Evolutionary conservation across 371 early-diverging fungal species (phyloP).

Genomic region (Lichtheimia ramosa): DNA sequence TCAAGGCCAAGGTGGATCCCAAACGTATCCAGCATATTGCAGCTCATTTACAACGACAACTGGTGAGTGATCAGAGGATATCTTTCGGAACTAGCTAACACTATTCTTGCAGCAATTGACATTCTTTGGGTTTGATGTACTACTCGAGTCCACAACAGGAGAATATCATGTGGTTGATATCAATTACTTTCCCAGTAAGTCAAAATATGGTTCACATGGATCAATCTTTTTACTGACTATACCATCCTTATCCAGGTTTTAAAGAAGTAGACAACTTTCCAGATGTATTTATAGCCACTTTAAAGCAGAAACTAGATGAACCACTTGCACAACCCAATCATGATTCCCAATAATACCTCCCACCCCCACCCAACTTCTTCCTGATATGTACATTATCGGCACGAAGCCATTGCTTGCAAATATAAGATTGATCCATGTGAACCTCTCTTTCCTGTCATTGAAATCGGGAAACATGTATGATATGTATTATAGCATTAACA

Average conservation of each 20-base stretch:
- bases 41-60: constrained; percentile 24
- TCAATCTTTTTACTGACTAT: not conserved
- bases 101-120: constrained; percentile 35
- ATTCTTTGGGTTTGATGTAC: constrained; percentile 50
- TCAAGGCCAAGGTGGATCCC: constrained; percentile 26
- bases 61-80: constrained; percentile 24
- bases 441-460: too few species aligned
- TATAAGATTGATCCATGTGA: too few species aligned
- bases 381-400: too few species aligned
- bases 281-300: constrained; percentile 14
- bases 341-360: too few species aligned
- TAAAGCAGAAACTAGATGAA: constrained; percentile 6
- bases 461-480: too few species aligned
- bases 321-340: too few species aligned
- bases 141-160: constrained; percentile 33
- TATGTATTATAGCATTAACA: too few species aligned
- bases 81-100: not conserved
- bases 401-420: too few species aligned
- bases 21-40: constrained; percentile 33
- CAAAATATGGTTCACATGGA: not conserved
- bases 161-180: constrained; percentile 46
- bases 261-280: constrained; percentile 20
- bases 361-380: too few species aligned
- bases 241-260: constrained; percentile 13
- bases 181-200: constrained; percentile 53